Evolutionary conservation across 331 rosid genomes (phyloP), one percentile per base, ranked within the genome.

Genomic region (Prunus yedoensis): DNA sequence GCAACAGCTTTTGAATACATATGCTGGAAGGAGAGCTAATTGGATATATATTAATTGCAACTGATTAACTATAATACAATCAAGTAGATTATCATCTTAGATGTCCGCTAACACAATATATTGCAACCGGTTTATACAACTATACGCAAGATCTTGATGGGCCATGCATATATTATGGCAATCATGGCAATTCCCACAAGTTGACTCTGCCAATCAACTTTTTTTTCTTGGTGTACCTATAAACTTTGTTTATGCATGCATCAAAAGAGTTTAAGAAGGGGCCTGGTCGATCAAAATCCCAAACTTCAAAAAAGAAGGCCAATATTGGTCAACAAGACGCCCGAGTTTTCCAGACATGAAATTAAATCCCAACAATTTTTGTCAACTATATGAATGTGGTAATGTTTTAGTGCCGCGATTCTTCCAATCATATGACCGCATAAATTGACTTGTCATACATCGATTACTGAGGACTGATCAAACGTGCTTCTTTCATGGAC

Each of bases 361-460:
- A 38, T 38, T 38, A 38, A 38, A 38, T 38, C 9, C 43, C 9
- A 38, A 7, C 43, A 57, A 27, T 25, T 27, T 32, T 10, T 52
- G 23, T 62, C 6, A n/a, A 58, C 56, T 25, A 28, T 47, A 46
- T 74, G 70, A 60, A 74, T 61, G 14, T 11, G 23, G 20, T 23
- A 20, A 32, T 20, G 46, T 20, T 13, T 6, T 14, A 27, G 10
- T 60, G 65, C 65, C 41, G 41, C 7, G 41, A 59, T 74, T 62
- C 69, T 14, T 46, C 77, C 70, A 27, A 60, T 13, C 70, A 45
- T 35, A 35, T 50, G 77, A 60, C 77, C 70, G 70, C 59, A 25
- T 60, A 74, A 43, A 47, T 74, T 74, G 77, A 74, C 77, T 45
- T 27, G 10, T 61, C 70, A 59, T 74, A 30, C 38, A 58, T 27